phyloP scores from a whole-genome alignment of 805 yeast species.

The Suhomyces vadensis region DNA sequence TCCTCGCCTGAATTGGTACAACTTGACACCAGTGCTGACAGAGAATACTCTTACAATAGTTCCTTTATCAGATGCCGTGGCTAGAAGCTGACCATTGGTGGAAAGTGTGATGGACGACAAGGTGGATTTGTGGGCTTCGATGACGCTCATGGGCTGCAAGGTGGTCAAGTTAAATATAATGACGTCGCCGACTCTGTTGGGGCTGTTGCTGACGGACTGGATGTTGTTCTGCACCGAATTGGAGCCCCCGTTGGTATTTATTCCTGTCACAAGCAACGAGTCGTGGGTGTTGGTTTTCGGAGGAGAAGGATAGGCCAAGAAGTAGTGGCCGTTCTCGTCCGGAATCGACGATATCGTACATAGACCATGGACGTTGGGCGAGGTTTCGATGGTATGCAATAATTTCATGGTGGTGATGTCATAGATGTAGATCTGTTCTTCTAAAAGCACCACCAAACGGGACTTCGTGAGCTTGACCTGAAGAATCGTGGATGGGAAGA shows the following conservation, averaged over 20 bases:
- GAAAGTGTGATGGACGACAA: constrained; percentile 69
- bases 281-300: constrained; percentile 55
- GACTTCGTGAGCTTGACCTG: constrained; percentile 37
- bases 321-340: constrained; percentile 43
- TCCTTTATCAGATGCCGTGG: constrained; percentile 89
- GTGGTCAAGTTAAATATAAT: constrained; percentile 76
- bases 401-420: constrained; percentile 42
- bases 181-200: constrained; percentile 63
- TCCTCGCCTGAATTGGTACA: constrained; percentile 80
- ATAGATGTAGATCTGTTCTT: constrained; percentile 46
- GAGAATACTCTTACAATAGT: constrained; percentile 84
- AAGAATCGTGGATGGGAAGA: constrained; percentile 43
- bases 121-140: constrained; percentile 84
- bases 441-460: constrained; percentile 39
- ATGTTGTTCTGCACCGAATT: constrained; percentile 42
- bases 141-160: constrained; percentile 72
- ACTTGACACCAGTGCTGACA: constrained; percentile 59
- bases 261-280: constrained; percentile 40
- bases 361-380: constrained; percentile 50
- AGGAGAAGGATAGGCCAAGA: constrained; percentile 74
- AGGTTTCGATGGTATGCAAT: constrained; percentile 47
- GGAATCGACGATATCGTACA: constrained; percentile 55
- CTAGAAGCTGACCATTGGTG: constrained; percentile 74
- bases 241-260: constrained; percentile 42
- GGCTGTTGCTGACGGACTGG: constrained; percentile 41